Evolutionary conservation across 805 yeast genomes (phyloP).

Genomic region (Metschnikowia drakensbergensis): DNA sequence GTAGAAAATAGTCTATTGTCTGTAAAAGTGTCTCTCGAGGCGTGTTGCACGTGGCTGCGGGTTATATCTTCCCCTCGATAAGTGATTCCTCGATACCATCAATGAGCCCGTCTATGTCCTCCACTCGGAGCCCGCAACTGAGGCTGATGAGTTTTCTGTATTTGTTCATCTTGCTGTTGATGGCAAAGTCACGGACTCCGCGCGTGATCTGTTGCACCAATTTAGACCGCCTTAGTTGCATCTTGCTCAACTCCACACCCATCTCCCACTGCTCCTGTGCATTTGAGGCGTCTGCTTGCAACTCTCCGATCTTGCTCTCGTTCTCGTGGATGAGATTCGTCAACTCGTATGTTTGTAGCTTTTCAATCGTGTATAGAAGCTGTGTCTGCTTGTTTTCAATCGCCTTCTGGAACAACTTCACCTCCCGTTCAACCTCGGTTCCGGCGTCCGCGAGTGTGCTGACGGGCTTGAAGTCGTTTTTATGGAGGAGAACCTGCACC

Average conservation of each 20-base stretch:
- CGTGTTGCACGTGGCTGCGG: neutral
- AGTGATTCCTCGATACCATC: slow-evolving; percentile 56
- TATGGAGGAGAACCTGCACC: slow-evolving; percentile 25
- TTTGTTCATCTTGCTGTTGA: slow-evolving; percentile 59
- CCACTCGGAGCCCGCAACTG: slow-evolving; percentile 72
- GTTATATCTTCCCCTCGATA: slow-evolving; percentile 10
- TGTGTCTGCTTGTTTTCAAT: slow-evolving; percentile 12
- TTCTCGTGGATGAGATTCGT: slow-evolving; percentile 39
- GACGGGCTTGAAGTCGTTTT: slow-evolving; percentile 29
- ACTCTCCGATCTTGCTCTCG: slow-evolving; percentile 19
- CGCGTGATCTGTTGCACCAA: slow-evolving; percentile 48
- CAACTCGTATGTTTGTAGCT: slow-evolving; percentile 40
- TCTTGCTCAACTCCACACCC: slow-evolving; percentile 36
- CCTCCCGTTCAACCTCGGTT: slow-evolving; percentile 18
- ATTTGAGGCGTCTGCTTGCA: neutral
- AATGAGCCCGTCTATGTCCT: slow-evolving; percentile 74
- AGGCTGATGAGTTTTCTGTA: slow-evolving; percentile 74
- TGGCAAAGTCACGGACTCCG: slow-evolving; percentile 38
- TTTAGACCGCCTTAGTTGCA: slow-evolving; percentile 49
- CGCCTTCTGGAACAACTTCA: slow-evolving; percentile 9
- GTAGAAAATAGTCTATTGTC: neutral
- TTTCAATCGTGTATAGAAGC: slow-evolving; percentile 11
- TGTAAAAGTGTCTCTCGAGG: neutral
- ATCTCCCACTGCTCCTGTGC: slow-evolving; percentile 7
- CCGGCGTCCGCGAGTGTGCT: slow-evolving; percentile 27